Conservation (phyloP, 208 protist genomes). For the Entamoeba invadens region DNA sequence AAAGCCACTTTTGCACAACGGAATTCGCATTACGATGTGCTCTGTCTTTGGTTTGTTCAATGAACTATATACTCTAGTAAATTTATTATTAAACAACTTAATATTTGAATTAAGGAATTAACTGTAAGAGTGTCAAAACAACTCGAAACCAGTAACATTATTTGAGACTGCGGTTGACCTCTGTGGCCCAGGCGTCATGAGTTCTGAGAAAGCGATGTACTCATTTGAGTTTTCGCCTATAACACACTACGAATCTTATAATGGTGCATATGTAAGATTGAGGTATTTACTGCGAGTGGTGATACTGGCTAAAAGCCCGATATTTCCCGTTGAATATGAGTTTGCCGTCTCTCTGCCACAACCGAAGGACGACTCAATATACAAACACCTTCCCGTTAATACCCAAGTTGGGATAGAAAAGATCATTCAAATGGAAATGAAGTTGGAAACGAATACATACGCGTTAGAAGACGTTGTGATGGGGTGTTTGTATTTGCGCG, state of each 20-base stretch:
- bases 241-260: background rate
- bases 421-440: background rate
- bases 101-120: too few relatives aligned
- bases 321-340: background rate
- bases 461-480: background rate
- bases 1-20: background rate
- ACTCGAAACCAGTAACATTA: background rate
- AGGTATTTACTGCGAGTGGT: background rate
- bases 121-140: background rate
- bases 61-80: too few relatives aligned
- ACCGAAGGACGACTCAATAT: too few relatives aligned
- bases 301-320: background rate
- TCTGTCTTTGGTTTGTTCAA: background rate
- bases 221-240: background rate
- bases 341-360: background rate
- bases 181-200: background rate
- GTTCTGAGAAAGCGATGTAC: background rate
- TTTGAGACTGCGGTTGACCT: background rate
- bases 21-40: background rate
- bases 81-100: too few relatives aligned
- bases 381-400: too few relatives aligned
- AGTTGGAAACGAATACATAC: background rate
- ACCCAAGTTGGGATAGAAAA: background rate
- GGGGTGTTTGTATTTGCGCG: background rate
- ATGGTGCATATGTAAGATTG: background rate